A percentile compares a stretch with the other conserved stretches of the same genome.
These are phyloP conservation scores for Kickxella alabastrina DNA, from an alignment of 192 early-diverging fungal genomes.

Conservation along the genomic window DNA sequence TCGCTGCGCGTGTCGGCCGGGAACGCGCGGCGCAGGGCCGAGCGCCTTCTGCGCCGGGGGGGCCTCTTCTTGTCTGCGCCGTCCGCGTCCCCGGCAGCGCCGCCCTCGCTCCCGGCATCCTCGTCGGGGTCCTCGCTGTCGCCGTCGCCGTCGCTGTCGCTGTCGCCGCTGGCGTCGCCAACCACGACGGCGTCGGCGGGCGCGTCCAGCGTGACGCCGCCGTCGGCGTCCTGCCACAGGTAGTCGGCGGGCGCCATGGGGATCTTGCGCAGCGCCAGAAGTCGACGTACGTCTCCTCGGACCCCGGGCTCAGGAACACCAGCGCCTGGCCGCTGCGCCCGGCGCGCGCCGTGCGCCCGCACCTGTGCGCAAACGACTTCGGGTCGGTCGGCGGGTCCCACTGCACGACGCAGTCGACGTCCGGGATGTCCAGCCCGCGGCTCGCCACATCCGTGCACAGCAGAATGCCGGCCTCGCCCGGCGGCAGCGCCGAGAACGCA, in stretches of 20 bases:
- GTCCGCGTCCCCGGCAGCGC: conserved; percentile 5
- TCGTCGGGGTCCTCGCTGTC: not conserved
- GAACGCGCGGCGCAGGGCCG: conserved; percentile 46
- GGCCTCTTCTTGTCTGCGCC: conserved; percentile 5
- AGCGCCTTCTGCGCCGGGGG: conserved; percentile 19
- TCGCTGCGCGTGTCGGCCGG: conserved; percentile 49
- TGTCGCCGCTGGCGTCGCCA: conserved; percentile 7
- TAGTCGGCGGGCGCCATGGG: conserved; percentile 60
- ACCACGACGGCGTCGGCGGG: conserved; percentile 24
- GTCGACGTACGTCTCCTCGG: conserved; percentile 89
- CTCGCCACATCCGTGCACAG: conserved; percentile 96
- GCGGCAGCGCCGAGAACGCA: conserved; percentile 62
- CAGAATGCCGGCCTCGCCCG: conserved; percentile 68
- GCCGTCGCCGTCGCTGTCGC: conserved; percentile 1
- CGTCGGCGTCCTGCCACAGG: conserved; percentile 43
- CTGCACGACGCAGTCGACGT: conserved; percentile 93
- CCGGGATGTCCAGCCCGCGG: conserved; percentile 91
- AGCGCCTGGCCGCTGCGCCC: conserved; percentile 83
- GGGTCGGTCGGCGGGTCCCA: conserved; percentile 95
- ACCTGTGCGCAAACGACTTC: conserved; percentile 91
- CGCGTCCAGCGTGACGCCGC: conserved; percentile 9
- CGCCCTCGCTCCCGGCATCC: conserved; percentile 6
- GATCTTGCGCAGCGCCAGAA: conserved; percentile 87
- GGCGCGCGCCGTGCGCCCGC: conserved; percentile 87
- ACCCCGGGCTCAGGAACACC: conserved; percentile 74